Conservation (phyloP, 2,329 filamentous ascomycete genomes). For the Dryadomyces quercus-mongolicae region DNA sequence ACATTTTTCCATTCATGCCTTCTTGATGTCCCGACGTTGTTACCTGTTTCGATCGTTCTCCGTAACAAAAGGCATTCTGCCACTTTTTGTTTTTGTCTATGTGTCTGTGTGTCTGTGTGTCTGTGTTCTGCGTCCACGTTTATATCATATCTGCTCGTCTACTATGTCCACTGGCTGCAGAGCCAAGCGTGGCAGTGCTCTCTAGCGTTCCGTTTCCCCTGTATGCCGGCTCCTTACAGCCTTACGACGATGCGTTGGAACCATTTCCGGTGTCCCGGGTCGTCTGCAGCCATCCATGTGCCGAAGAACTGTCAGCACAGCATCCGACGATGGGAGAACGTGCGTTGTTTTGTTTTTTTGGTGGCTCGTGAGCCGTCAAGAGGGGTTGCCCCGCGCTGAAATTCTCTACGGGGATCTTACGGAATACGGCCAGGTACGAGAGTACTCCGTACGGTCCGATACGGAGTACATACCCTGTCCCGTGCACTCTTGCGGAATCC, state of each 20-base stretch:
- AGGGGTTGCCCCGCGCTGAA: too few species aligned
- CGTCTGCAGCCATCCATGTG: neutral
- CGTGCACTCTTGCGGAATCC: too few species aligned
- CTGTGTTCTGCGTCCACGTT: too few species aligned
- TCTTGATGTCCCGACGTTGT: constrained; percentile 1
- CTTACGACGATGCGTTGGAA: neutral
- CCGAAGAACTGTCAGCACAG: neutral
- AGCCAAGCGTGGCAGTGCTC: constrained; percentile 17
- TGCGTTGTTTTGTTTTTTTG: too few species aligned
- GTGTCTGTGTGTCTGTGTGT: neutral
- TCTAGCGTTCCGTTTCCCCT: constrained; percentile 11
- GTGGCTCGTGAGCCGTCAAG: too few species aligned
- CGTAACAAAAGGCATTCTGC: too few species aligned
- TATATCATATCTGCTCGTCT: too few species aligned
- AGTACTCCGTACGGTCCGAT: too few species aligned
- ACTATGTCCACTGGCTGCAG: constrained; percentile 11
- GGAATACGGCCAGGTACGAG: too few species aligned
- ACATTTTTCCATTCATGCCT: constrained; percentile 3
- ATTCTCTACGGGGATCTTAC: too few species aligned
- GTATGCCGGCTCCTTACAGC: neutral
- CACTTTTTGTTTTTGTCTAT: neutral
- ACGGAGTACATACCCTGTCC: too few species aligned
- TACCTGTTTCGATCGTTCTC: neutral
- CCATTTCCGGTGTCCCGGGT: neutral
- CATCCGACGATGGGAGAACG: too few species aligned